Conservation (phyloP, 305 asterid species). For the Fraxinus dipetala region DNA sequence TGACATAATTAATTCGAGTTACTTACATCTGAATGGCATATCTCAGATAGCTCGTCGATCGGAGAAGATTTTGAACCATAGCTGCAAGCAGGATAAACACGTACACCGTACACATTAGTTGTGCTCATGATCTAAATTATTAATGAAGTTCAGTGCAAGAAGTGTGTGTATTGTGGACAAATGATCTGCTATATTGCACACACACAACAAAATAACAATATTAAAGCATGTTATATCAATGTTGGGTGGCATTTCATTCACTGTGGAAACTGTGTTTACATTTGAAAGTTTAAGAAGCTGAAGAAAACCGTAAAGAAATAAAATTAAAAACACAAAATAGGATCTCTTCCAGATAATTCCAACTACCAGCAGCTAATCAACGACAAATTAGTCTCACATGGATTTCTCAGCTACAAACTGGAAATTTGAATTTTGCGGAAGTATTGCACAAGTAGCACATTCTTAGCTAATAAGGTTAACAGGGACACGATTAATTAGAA, state of each 20-base stretch:
- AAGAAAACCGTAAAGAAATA: neutral
- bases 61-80: slow-evolving; percentile 90
- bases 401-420: neutral
- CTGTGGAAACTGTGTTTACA: neutral
- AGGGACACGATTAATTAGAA: neutral
- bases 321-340: neutral
- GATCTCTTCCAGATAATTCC: neutral
- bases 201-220: neutral
- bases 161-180: neutral
- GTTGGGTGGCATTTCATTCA: neutral
- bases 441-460: neutral
- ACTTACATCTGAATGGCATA: slow-evolving; percentile 78
- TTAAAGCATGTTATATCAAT: neutral
- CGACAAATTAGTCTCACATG: neutral
- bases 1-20: slow-evolving; percentile 1
- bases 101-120: neutral
- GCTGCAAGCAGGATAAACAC: slow-evolving; percentile 42
- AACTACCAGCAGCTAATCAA: neutral
- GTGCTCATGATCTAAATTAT: neutral
- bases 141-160: neutral
- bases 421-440: neutral
- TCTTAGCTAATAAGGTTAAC: neutral
- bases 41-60: slow-evolving; percentile 53
- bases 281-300: neutral
- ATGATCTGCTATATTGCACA: neutral